A percentile compares a stretch with the other conserved stretches of the same genome.
These are phyloP conservation scores for Globisporangium echinulatum DNA, from an alignment of 352 stramenopile species.

Conservation along the genomic window DNA sequence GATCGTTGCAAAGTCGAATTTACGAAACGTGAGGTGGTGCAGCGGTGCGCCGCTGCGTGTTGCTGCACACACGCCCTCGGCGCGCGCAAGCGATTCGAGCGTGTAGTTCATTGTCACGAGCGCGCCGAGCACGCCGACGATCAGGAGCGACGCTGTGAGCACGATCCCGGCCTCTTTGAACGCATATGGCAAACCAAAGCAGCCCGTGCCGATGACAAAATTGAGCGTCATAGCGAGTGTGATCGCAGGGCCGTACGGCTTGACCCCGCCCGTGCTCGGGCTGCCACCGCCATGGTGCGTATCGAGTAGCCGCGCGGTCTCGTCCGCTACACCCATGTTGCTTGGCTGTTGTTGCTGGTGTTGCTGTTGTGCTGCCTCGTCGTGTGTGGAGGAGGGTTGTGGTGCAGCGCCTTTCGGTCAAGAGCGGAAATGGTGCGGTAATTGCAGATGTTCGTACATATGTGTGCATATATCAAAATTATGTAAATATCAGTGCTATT, in stretches of 20 bases:
- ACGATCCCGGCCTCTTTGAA: constrained; percentile 69
- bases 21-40: constrained; percentile 79
- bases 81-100: constrained; percentile 69
- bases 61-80: constrained; percentile 64
- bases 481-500: too few relatives aligned
- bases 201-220: constrained; percentile 83
- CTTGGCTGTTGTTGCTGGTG: not conserved
- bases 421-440: too few relatives aligned
- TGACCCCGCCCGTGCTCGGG: constrained; percentile 23
- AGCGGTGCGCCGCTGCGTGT: constrained; percentile 37
- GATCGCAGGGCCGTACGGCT: constrained; percentile 61
- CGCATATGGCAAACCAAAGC: constrained; percentile 76
- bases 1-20: constrained; percentile 80
- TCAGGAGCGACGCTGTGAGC: constrained; percentile 52
- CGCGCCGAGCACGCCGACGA: constrained; percentile 53
- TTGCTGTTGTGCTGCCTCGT: not conserved
- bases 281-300: constrained; percentile 9
- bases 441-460: too few relatives aligned
- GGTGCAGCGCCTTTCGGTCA: too few relatives aligned
- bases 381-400: not conserved
- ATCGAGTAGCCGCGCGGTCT: constrained; percentile 24
- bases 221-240: constrained; percentile 82
- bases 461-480: too few relatives aligned
- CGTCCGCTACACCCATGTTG: constrained; percentile 12
- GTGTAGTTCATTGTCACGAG: constrained; percentile 87